Base-by-base conservation (phyloP, 352 stramenopile species). In the Phytophthora fragariae region DNA sequence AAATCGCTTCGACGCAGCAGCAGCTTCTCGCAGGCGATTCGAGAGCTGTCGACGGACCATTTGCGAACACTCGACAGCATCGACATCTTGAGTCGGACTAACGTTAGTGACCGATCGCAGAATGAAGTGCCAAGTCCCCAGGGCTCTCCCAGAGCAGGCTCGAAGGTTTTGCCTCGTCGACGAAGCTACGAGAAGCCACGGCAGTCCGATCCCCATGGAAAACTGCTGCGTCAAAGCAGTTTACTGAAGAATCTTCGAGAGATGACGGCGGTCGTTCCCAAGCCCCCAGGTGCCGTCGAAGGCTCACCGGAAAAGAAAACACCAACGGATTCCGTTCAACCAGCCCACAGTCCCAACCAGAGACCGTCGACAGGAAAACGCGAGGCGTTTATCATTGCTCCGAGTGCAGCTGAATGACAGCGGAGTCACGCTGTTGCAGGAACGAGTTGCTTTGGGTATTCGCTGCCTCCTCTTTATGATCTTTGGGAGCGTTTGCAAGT, bases 401-500 rank as follows among this genome's bases (percentile, higher is more conserved):
- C 24, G 29, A 24, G 29, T 17, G 10, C 44, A 31, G 11, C 3
- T 9, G 19, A 72, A 41, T 39, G 41, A 52, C 63, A 72, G n/a
- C 50, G 49, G 5, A 68, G 27, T 41, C 21, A 57, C 17, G 15
- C 50, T 21, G 17, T 52, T 1, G 5, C 29, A 14, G 21, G 44
- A 39, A 54, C 31, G 2, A 70, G n/a, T 2, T 39, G 57, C 9
- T 65, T 72, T 15, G 50, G 57, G 3, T 61, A 54, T 15, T 68
- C 57, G 6, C 19, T 72, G 3, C 41, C 63, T 1, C 53, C 64
- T 6, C 44, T 73, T 11, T 76, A 73, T 10, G 64, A 76, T 73
- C 50, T 66, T 27, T 81, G 75, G 70, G 70, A 81, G 27, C 33
- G 56, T 5, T 24, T 81, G 1, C 65, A 80, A 65, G 66, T 83